These are phyloP conservation scores for Spathaspora arborariae DNA, from an alignment of 805 yeast species.

Conservation along the genomic window DNA sequence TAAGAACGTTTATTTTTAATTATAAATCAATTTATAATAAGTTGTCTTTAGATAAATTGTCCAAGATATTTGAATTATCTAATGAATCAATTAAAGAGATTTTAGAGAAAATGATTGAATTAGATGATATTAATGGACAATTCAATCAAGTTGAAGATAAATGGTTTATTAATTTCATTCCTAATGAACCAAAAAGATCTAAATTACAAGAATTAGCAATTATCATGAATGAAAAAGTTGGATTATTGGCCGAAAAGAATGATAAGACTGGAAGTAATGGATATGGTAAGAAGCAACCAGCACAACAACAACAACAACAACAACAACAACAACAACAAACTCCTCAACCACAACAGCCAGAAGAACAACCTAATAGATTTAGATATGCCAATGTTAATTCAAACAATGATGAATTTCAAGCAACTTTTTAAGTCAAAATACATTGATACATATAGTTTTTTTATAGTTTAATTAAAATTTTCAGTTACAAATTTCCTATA, in stretches of 20 bases:
- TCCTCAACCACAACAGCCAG: not conserved
- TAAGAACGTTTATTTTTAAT: conserved; percentile 87
- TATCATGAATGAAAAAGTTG: conserved; percentile 76
- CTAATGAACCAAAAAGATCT: conserved; percentile 74
- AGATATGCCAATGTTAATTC: conserved; percentile 43
- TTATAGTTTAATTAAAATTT: not conserved
- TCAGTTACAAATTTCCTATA: not conserved
- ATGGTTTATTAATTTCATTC: conserved; percentile 55
- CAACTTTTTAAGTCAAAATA: conserved; percentile 17
- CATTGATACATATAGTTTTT: not conserved
- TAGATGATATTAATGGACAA: conserved; percentile 72
- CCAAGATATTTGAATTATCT: conserved; percentile 62
- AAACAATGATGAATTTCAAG: conserved; percentile 43
- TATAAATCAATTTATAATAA: conserved; percentile 74
- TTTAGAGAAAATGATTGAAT: conserved; percentile 70
- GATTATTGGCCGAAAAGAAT: conserved; percentile 75
- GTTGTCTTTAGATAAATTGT: conserved; percentile 63
- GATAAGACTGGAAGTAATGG: conserved; percentile 82
- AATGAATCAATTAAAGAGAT: conserved; percentile 55
- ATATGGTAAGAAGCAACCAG: conserved; percentile 41
- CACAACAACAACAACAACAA: conserved; percentile 35
- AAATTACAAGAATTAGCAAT: conserved; percentile 86
- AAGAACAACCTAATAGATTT: conserved; percentile 38
- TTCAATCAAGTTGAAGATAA: conserved; percentile 63
- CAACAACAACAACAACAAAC: conserved; percentile 28